A percentile compares a stretch with the other conserved stretches of the same genome.
Conservation (phyloP, 2,329 filamentous ascomycete genomes). For the Colletotrichum phormii region DNA sequence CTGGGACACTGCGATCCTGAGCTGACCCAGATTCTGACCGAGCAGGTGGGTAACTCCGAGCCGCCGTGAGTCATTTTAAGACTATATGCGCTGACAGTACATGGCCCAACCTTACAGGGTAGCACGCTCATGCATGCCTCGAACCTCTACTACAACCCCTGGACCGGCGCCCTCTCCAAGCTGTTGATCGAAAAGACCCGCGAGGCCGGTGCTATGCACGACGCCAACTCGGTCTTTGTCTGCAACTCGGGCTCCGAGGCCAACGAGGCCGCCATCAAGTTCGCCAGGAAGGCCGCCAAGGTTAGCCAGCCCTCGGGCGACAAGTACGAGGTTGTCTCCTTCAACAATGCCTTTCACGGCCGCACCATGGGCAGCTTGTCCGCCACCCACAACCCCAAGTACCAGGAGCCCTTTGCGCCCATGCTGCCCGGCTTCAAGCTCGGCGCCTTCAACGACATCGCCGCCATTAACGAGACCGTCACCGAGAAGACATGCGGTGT, state of each 20-base stretch:
- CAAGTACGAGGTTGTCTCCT: conserved; percentile 90
- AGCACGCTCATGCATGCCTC: conserved; percentile 89
- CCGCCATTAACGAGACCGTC: conserved; percentile 77
- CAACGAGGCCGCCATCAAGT: conserved; percentile 98
- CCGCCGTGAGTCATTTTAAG: conserved; percentile 14
- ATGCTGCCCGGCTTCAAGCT: conserved; percentile 96
- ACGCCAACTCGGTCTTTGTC: conserved; percentile 84
- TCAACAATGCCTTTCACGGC: conserved; percentile 93
- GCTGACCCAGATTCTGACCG: conserved; percentile 77
- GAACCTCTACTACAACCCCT: conserved; percentile 97
- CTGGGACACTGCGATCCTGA: conserved; percentile 91
- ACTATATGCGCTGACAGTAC: conserved; percentile 13
- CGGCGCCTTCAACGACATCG: conserved; percentile 86
- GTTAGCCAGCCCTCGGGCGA: conserved; percentile 74
- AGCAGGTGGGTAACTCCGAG: conserved; percentile 69
- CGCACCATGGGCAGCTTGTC: conserved; percentile 95
- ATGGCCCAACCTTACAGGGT: conserved; percentile 56
- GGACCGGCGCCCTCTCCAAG: conserved; percentile 91
- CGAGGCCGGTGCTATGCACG: conserved; percentile 83
- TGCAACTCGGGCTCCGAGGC: conserved; percentile 98
- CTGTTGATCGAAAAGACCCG: conserved; percentile 84
- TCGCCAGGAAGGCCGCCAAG: conserved; percentile 91
- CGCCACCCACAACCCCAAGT: conserved; percentile 98
- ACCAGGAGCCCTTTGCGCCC: conserved; percentile 92
- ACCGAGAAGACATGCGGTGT: conserved; percentile 92